phyloP scores from a whole-genome alignment of 2,329 filamentous ascomycete species.

The Blastomyces gilchristii region DNA sequence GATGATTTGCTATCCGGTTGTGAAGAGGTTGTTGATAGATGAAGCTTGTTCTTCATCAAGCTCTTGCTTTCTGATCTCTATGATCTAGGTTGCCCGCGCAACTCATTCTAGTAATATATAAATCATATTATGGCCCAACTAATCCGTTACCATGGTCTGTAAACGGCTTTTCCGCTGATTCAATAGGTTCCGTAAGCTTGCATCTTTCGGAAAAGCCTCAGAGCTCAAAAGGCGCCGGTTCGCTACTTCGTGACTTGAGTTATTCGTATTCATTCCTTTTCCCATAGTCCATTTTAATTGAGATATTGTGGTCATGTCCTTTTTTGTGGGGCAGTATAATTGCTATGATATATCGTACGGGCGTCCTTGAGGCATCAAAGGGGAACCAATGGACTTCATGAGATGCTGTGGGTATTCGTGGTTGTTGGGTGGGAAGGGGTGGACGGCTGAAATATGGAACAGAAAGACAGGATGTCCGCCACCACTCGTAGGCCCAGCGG shows the following conservation, averaged over 20 bases:
- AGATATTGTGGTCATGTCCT: background rate
- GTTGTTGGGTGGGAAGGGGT: background rate
- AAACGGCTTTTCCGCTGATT: slow-evolving; percentile 30
- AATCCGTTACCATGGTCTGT: slow-evolving; percentile 26
- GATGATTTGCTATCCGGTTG: background rate
- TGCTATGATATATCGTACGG: too few species aligned
- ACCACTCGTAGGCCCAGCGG: background rate
- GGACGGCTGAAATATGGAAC: background rate
- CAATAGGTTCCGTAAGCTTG: background rate
- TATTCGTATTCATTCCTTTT: background rate
- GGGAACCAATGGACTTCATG: background rate
- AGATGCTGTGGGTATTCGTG: background rate
- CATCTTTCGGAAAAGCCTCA: background rate
- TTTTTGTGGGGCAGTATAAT: too few species aligned
- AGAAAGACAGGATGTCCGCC: background rate
- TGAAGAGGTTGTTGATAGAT: too few species aligned
- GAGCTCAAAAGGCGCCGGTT: background rate
- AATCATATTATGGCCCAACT: background rate
- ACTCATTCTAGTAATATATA: background rate
- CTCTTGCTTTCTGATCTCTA: background rate
- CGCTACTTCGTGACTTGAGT: background rate
- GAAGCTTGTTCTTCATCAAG: too few species aligned
- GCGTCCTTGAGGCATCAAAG: too few species aligned
- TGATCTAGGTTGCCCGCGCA: background rate
- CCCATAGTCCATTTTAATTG: background rate